These are phyloP conservation scores for Candida tallmaniae DNA, from an alignment of 805 yeast species.

Conservation along the genomic window DNA sequence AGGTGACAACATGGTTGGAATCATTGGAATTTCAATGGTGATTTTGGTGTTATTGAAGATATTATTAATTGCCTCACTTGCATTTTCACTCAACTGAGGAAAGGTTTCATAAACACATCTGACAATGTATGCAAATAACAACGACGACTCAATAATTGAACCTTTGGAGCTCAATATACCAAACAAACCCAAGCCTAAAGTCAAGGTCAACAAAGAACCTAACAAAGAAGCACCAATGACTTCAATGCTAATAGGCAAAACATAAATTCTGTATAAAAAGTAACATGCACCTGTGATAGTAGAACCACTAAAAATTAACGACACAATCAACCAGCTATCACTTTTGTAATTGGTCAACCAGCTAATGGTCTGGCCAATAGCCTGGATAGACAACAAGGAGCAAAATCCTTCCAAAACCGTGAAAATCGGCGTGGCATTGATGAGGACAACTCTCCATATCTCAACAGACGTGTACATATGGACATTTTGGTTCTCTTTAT, in stretches of 20 bases:
- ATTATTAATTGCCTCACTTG: slow-evolving; percentile 16
- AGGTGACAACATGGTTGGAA: slow-evolving; percentile 29
- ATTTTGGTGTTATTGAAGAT: slow-evolving; percentile 11
- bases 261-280: slow-evolving; percentile 79
- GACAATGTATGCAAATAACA: slow-evolving; percentile 85
- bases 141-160: slow-evolving; percentile 83
- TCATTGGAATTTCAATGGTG: slow-evolving; percentile 18
- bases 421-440: slow-evolving; percentile 84
- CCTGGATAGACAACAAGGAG: slow-evolving; percentile 85
- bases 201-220: slow-evolving; percentile 78
- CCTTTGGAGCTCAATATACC: slow-evolving; percentile 84
- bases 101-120: slow-evolving; percentile 90
- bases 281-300: slow-evolving; percentile 72
- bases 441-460: slow-evolving; percentile 68
- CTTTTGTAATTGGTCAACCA: slow-evolving; percentile 62
- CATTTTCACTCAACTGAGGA: slow-evolving; percentile 70
- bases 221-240: slow-evolving; percentile 73
- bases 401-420: slow-evolving; percentile 92
- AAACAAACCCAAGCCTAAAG: slow-evolving; percentile 68
- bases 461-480: slow-evolving; percentile 26
- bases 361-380: slow-evolving; percentile 75
- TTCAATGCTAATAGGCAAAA: slow-evolving; percentile 67
- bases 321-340: slow-evolving; percentile 75
- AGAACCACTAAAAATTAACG: slow-evolving; percentile 67
- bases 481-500: slow-evolving; percentile 20